Evolutionary conservation across 495 filamentous ascomycete genomes (phyloP), one percentile per base, ranked within the genome.

Genomic region (Delitschia confertaspora): DNA sequence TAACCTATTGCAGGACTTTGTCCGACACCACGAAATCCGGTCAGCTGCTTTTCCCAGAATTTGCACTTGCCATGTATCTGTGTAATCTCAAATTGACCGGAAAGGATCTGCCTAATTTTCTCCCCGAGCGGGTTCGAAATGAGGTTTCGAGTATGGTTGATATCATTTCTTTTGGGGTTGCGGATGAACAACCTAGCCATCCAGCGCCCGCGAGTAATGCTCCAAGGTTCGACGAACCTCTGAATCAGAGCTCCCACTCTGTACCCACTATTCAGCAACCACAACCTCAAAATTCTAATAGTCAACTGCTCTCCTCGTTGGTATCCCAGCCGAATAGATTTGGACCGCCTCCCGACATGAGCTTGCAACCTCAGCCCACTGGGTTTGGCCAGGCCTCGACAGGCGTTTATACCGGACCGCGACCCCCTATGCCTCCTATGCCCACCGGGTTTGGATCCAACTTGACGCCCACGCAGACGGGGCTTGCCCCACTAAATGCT

Each of bases 141-240:
- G 93, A 99, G 64, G 93, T 99, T 21, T 95, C 89, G 7, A 93
- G 93, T 58, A 96, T 99, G 91, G 93, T 99, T 24, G 93, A 99
- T 59, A 96, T 96, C 31, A 99, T 99, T 51, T 94, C 89, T 14
- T 96, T 96, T 61, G 85, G 84, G 45, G 77, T 95, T 14, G 77
- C 78, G 0, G 93, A 98, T 53, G 82, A 88, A 11, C 71, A 65
- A 13, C 75, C 80, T 47, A 64, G 66, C 9, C 56, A 69, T 24
- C 58, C 69, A 7, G 35, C 49, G 13, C 58, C 65, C 5, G 65
- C 65, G 43, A 80, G 70, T 25, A 95, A 91, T 65, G 78, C 76
- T 19, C 85, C 89, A 6, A 86, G 79, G 47, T 95, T 95, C 59
- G 79, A 77, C 61, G 64, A 73, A 20, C 69, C 75, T 35, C 53